Conservation (phyloP, 495 filamentous ascomycete genomes). For the Podospora conica region DNA sequence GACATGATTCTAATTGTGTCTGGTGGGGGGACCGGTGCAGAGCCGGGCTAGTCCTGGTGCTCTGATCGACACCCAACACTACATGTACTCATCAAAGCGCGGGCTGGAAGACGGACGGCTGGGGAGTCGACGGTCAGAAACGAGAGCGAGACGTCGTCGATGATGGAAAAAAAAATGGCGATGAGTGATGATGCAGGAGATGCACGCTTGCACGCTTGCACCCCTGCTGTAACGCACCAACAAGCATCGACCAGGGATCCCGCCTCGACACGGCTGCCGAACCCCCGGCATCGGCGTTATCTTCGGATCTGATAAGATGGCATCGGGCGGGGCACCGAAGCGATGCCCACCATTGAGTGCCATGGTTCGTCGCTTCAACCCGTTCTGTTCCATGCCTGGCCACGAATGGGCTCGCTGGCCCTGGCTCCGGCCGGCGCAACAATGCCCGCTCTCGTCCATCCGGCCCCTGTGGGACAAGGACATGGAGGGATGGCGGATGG, state of each 20-base stretch:
- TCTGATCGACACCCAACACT: neutral
- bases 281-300: constrained; percentile 42
- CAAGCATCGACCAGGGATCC: constrained; percentile 10
- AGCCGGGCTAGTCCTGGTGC: constrained; percentile 4
- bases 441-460: too few relatives aligned
- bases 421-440: constrained; percentile 13
- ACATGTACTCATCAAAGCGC: neutral
- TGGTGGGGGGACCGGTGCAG: constrained; percentile 14
- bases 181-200: constrained; percentile 13
- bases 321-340: constrained; percentile 15
- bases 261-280: constrained; percentile 3
- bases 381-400: constrained; percentile 9
- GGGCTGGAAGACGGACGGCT: neutral
- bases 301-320: constrained; percentile 50
- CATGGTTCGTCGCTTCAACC: neutral
- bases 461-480: too few relatives aligned
- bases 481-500: neutral
- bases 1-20: constrained; percentile 15
- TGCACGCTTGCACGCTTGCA: constrained; percentile 15
- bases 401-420: neutral
- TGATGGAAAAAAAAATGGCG: neutral
- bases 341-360: neutral
- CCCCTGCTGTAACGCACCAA: constrained; percentile 7
- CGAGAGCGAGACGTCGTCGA: constrained; percentile 8
- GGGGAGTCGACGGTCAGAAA: neutral